phyloP scores from a whole-genome alignment of 1,284 basidiomycete species.

The Sutorius eximius region DNA sequence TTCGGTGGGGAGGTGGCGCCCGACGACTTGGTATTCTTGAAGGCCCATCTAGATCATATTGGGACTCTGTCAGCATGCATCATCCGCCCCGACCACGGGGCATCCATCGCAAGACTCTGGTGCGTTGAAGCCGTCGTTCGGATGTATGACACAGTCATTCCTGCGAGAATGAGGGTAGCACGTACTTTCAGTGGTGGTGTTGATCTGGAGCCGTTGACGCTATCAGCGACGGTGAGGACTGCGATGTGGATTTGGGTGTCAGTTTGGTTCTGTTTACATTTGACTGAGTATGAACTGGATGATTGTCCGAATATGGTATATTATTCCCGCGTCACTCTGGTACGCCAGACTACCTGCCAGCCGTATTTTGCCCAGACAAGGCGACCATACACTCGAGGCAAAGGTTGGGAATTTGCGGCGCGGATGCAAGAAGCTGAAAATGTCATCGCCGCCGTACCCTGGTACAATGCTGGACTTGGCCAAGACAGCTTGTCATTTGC shows the following conservation, averaged over 20 bases:
- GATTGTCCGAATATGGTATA: background rate
- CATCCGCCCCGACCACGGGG: constrained; percentile 19
- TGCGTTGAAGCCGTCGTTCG: background rate
- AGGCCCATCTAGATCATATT: constrained; percentile 45
- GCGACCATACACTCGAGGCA: too few relatives aligned
- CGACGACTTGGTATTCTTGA: constrained; percentile 94
- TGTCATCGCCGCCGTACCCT: too few relatives aligned
- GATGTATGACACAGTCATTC: background rate
- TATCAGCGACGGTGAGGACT: constrained; percentile 22
- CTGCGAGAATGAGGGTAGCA: background rate
- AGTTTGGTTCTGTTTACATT: constrained; percentile 32
- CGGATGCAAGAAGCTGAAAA: too few relatives aligned
- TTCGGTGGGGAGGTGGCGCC: constrained; percentile 96
- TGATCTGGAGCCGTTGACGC: constrained; percentile 28
- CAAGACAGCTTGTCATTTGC: too few relatives aligned
- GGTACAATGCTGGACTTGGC: too few relatives aligned
- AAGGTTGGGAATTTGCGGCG: too few relatives aligned
- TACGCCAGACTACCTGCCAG: too few relatives aligned
- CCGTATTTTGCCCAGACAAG: too few relatives aligned
- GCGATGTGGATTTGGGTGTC: constrained; percentile 7
- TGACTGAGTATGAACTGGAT: constrained; percentile 12
- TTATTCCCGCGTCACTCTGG: background rate
- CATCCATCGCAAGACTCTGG: constrained; percentile 29
- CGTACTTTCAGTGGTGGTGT: constrained; percentile 29
- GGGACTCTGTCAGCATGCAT: constrained; percentile 16